Evolutionary conservation across 495 filamentous ascomycete species (phyloP).

Genomic region (Neurospora africana): DNA sequence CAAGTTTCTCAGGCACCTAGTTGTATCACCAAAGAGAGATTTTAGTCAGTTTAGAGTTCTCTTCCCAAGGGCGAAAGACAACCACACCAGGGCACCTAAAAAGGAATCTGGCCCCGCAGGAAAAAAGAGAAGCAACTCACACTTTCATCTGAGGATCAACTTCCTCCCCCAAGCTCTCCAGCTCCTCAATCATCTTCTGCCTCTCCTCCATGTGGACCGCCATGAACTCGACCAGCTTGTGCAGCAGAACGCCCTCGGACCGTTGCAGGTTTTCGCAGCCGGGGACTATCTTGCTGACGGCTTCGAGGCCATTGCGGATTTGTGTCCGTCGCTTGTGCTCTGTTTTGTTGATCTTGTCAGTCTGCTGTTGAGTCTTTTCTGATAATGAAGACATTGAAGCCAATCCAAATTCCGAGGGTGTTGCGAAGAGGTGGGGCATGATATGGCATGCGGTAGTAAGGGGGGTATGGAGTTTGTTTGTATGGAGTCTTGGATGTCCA

Average conservation of each 20-base stretch:
- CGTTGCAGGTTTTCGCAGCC: constrained; percentile 73
- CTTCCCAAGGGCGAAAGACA: not conserved
- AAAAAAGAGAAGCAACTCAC: constrained; percentile 5
- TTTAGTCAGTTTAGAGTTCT: not conserved
- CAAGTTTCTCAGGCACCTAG: not conserved
- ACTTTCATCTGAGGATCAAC: constrained; percentile 12
- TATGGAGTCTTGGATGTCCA: not conserved
- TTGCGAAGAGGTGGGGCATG: not conserved
- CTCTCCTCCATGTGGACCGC: constrained; percentile 52
- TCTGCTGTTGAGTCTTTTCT: not conserved
- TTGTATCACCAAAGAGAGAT: not conserved
- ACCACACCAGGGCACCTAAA: not conserved
- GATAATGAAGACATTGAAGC: not conserved
- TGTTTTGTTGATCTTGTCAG: constrained; percentile 8
- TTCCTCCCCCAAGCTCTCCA: constrained; percentile 13
- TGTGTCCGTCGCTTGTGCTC: constrained; percentile 83
- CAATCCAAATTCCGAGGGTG: not conserved
- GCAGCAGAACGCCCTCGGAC: constrained; percentile 75
- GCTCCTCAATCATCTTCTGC: constrained; percentile 38
- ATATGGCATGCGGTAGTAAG: not conserved
- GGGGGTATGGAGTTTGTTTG: not conserved
- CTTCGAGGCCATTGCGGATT: constrained; percentile 81
- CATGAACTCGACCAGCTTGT: constrained; percentile 65
- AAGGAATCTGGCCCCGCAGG: not conserved
- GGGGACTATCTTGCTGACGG: constrained; percentile 70